Conservation (phyloP, 345 rosid species). For the Pugionium dolabratum region DNA sequence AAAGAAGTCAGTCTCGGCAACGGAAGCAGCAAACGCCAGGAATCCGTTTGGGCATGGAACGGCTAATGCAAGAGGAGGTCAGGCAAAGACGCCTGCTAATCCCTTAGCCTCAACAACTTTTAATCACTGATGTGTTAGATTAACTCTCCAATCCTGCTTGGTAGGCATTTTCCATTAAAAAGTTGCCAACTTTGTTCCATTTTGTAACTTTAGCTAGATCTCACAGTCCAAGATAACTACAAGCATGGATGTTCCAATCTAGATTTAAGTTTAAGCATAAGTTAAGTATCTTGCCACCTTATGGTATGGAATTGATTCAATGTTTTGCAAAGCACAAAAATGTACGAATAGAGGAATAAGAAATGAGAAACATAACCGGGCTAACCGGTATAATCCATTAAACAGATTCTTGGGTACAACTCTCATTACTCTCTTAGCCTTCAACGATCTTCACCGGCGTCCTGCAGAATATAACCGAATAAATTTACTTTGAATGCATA, state of each 20-base stretch:
- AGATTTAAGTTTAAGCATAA: constrained; percentile 21
- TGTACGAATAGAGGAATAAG: constrained; percentile 1
- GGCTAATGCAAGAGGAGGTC: constrained; percentile 58
- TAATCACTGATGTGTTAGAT: constrained; percentile 43
- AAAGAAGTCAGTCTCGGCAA: constrained; percentile 60
- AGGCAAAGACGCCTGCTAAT: constrained; percentile 62
- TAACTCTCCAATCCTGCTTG: constrained; percentile 9
- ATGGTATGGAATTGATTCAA: constrained; percentile 4
- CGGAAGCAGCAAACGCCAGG: constrained; percentile 59
- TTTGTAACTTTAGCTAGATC: constrained; percentile 25
- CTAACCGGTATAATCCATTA: neutral
- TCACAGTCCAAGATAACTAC: constrained; percentile 19
- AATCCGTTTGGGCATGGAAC: constrained; percentile 52
- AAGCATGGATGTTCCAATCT: constrained; percentile 5
- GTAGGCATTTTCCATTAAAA: constrained; percentile 14
- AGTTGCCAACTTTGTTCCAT: constrained; percentile 16
- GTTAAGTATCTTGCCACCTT: constrained; percentile 21
- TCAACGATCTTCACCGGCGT: constrained; percentile 78
- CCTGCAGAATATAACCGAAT: constrained; percentile 46
- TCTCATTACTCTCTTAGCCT: constrained; percentile 47
- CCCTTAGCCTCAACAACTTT: constrained; percentile 55
- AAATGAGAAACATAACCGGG: constrained; percentile 1
- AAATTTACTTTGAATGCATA: neutral
- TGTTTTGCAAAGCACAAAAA: constrained; percentile 22
- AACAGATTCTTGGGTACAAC: constrained; percentile 19